phyloP scores from a whole-genome alignment of 176 grass and related monocot genomes.

The Oropetium thomaeum region DNA sequence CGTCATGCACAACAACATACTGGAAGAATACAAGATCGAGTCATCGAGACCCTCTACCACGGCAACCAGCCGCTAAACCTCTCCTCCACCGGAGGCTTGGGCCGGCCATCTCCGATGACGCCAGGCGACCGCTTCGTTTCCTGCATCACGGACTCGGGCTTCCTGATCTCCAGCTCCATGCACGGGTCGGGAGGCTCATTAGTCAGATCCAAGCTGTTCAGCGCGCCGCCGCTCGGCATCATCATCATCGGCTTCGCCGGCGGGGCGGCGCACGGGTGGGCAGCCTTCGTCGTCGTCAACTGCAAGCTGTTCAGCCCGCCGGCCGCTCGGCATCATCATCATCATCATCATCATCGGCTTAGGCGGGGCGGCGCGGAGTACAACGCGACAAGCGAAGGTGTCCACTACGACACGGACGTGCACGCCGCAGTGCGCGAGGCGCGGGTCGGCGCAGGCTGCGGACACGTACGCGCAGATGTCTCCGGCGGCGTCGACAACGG shows the following conservation, averaged over 20 bases:
- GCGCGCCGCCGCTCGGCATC: neutral
- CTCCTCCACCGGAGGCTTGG: neutral
- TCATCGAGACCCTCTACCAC: slow-evolving; percentile 4
- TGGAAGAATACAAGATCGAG: neutral
- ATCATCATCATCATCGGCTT: neutral
- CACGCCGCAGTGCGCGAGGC: too few relatives aligned
- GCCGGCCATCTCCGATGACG: neutral
- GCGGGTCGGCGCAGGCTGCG: too few relatives aligned
- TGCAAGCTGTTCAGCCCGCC: neutral
- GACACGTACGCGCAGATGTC: too few relatives aligned
- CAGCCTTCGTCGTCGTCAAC: too few relatives aligned
- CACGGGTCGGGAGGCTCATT: too few relatives aligned
- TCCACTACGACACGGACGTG: too few relatives aligned
- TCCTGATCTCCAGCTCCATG: neutral
- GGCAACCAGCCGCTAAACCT: slow-evolving; percentile 7
- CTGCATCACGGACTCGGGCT: neutral
- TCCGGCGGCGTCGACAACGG: too few relatives aligned
- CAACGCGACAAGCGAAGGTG: too few relatives aligned
- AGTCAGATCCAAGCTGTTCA: neutral
- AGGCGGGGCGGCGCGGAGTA: too few relatives aligned
- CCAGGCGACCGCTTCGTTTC: neutral
- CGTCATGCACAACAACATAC: neutral
- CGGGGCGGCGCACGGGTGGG: too few relatives aligned
- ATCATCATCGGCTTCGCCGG: neutral
- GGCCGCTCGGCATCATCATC: neutral